phyloP scores from a whole-genome alignment of 2,329 filamentous ascomycete species.

The Nemania abortiva region DNA sequence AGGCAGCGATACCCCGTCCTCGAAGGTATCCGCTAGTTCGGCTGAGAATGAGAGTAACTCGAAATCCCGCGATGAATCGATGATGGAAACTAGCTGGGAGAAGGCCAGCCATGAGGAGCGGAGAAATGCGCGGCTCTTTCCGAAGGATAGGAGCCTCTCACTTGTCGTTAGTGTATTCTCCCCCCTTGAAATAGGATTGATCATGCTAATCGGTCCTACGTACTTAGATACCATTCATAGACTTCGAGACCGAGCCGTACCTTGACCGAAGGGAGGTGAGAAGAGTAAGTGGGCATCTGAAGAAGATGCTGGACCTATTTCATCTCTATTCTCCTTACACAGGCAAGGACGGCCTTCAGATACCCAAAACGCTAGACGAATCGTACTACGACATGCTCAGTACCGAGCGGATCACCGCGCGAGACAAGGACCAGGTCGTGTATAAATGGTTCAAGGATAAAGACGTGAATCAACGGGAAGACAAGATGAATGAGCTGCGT shows the following conservation, averaged over 20 bases:
- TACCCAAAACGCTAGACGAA: neutral
- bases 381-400: neutral
- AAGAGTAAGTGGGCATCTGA: neutral
- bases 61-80: no score
- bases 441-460: neutral
- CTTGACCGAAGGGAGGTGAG: neutral
- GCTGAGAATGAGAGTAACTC: neutral
- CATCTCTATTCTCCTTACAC: neutral
- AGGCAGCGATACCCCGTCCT: neutral
- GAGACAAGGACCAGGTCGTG: constrained; percentile 1
- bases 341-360: neutral
- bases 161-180: neutral
- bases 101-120: neutral
- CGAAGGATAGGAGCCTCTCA: neutral
- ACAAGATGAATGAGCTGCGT: neutral
- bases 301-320: neutral
- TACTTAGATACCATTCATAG: neutral
- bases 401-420: neutral
- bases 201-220: neutral
- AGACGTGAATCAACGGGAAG: neutral
- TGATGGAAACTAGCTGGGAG: neutral
- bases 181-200: neutral
- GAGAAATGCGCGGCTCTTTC: neutral
- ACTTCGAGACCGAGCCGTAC: constrained; percentile 5
- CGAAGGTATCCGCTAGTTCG: neutral